phyloP scores from a whole-genome alignment of 2,329 filamentous ascomycete genomes.

The Cladophialophora yegresii region DNA sequence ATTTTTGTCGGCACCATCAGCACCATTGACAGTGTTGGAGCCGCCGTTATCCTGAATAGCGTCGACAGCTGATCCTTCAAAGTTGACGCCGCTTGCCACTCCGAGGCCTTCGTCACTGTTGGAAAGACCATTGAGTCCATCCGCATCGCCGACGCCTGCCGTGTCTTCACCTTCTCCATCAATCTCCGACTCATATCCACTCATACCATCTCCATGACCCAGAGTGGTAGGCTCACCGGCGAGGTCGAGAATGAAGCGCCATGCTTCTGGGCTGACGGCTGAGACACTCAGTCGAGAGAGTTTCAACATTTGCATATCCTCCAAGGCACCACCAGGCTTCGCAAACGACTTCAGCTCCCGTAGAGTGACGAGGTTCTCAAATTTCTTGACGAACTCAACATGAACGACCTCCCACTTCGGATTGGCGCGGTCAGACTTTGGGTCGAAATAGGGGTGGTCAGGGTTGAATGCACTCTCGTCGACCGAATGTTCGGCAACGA shows the following conservation, averaged over 20 bases:
- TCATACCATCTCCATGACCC: constrained; percentile 24
- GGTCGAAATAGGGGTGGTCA: constrained; percentile 78
- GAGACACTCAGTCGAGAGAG: constrained; percentile 78
- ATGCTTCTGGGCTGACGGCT: constrained; percentile 50
- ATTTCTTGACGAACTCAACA: constrained; percentile 83
- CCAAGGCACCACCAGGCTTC: constrained; percentile 58
- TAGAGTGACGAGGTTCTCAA: constrained; percentile 69
- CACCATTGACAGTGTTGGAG: background rate
- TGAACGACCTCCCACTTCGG: constrained; percentile 88
- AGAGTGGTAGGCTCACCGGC: constrained; percentile 40
- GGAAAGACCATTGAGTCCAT: constrained; percentile 2
- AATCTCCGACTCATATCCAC: constrained; percentile 33
- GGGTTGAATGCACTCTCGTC: constrained; percentile 76
- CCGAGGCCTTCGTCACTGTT: background rate
- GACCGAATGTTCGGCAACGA: constrained; percentile 78
- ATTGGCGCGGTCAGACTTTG: constrained; percentile 67
- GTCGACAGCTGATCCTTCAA: background rate
- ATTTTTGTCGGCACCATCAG: background rate
- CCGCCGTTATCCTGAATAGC: background rate
- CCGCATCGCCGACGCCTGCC: constrained; percentile 18
- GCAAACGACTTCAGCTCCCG: constrained; percentile 69
- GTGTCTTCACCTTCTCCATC: constrained; percentile 33
- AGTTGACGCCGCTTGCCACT: background rate
- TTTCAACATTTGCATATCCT: constrained; percentile 79
- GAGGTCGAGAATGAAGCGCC: constrained; percentile 52